Conservation (phyloP, 306 rosid genomes). For the Glycine latifolia region DNA sequence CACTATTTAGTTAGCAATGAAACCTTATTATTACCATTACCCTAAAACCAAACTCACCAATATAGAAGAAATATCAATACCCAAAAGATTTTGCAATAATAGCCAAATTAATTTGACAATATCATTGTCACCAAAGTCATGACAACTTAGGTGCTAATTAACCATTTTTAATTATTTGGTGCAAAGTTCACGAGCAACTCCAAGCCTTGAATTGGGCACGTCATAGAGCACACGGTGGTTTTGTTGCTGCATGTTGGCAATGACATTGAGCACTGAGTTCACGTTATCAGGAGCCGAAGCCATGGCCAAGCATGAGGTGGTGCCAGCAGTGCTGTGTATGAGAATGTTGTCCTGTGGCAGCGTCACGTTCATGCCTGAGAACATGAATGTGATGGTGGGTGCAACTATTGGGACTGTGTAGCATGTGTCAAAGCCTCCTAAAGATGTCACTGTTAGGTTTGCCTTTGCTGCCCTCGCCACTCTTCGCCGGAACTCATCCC, state of each 20-base stretch:
- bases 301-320: slow-evolving; percentile 83
- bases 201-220: slow-evolving; percentile 82
- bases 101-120: slow-evolving; percentile 23
- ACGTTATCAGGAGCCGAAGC: slow-evolving; percentile 81
- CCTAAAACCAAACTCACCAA: slow-evolving; percentile 29
- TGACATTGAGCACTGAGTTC: slow-evolving; percentile 88
- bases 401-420: slow-evolving; percentile 70
- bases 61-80: neutral
- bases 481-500: slow-evolving; percentile 78
- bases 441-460: slow-evolving; percentile 54
- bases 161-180: slow-evolving; percentile 38
- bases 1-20: slow-evolving; percentile 24
- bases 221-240: slow-evolving; percentile 85
- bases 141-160: neutral
- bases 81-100: slow-evolving; percentile 10
- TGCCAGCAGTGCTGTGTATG: slow-evolving; percentile 79
- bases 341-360: slow-evolving; percentile 81
- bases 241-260: slow-evolving; percentile 96
- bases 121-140: neutral
- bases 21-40: slow-evolving; percentile 33
- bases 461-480: slow-evolving; percentile 57
- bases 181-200: slow-evolving; percentile 89
- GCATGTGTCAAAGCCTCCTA: slow-evolving; percentile 97
- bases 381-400: slow-evolving; percentile 82
- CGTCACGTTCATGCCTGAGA: slow-evolving; percentile 89